These are phyloP conservation scores for Yamadazyma philogaea DNA, from an alignment of 805 yeast species.

Conservation along the genomic window DNA sequence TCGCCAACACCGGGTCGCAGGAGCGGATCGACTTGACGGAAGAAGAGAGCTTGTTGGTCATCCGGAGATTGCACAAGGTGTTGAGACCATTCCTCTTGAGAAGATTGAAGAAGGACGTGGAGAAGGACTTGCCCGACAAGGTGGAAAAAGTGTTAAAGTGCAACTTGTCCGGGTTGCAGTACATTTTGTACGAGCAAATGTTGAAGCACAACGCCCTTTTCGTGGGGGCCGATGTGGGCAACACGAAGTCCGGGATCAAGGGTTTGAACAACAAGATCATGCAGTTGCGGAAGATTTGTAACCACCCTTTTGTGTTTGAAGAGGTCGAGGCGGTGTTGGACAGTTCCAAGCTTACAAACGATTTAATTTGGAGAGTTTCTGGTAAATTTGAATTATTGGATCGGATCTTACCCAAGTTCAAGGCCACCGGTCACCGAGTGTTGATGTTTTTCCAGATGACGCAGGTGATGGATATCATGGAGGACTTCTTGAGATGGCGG, in stretches of 20 bases:
- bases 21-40: constrained; percentile 78
- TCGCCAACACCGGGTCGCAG: constrained; percentile 79
- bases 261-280: constrained; percentile 79
- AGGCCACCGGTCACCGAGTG: constrained; percentile 72
- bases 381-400: constrained; percentile 82
- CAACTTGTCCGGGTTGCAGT: constrained; percentile 70
- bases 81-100: constrained; percentile 80
- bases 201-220: constrained; percentile 67
- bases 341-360: constrained; percentile 59
- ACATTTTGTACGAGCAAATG: constrained; percentile 72
- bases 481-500: constrained; percentile 68
- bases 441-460: constrained; percentile 87
- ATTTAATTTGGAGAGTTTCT: constrained; percentile 68
- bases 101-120: constrained; percentile 84
- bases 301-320: constrained; percentile 84
- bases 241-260: constrained; percentile 63
- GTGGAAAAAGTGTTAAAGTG: constrained; percentile 81
- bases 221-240: constrained; percentile 59
- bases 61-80: constrained; percentile 82
- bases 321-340: constrained; percentile 72
- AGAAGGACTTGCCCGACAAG: constrained; percentile 80
- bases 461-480: constrained; percentile 87
- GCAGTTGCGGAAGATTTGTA: constrained; percentile 83
- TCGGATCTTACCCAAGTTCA: constrained; percentile 70
- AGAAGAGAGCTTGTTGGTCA: constrained; percentile 80